Base-by-base conservation (phyloP, 1,284 basidiomycete genomes). In the Exobasidium rhododendri region DNA sequence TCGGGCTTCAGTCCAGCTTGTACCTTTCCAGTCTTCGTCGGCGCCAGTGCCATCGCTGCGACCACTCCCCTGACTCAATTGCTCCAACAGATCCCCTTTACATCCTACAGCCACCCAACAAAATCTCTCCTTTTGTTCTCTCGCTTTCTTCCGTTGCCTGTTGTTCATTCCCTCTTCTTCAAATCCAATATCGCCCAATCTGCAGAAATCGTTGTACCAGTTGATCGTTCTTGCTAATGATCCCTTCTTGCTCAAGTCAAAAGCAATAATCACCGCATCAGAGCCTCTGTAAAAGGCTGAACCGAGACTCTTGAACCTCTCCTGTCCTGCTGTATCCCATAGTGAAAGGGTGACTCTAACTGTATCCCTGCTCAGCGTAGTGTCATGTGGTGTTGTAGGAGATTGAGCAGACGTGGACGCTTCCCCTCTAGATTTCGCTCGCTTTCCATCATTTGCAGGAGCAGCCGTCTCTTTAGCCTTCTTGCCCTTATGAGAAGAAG, bases 301-400 rank as follows among this genome's bases (percentile, higher is more conserved):
- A 0, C 76, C 75, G 17, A 79, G 57, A 24, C 69, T 67, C 47
- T 73, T 67, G 56, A 79, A 79, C 11, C 77, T 63, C 43, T 79
- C 74, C 60, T 76, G 74, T 0, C 74, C 74, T 1, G 74, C 74
- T 0, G 74, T 76, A 28, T 67, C 53, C 63, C 63, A 64, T 11
- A 61, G 40, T 24, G 40, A 51, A 45, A 64, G 49, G 3, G 31
- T 56, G 17, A 56, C 60, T 11, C 32, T 13, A n/a, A 50, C 47
- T 20, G 32, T 47, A 32, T 59, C 55, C 20, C n/a, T n/a, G 17
- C 35, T 40, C 35, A 40, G 35, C 17, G 10, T 24, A 17, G 4
- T 31, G n/a, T n/a, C n/a, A n/a, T n/a, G n/a, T n/a, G n/a, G n/a
- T n/a, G n/a, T n/a, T n/a, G n/a, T 22, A 6, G 20, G 28, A 17